Percentiles rank a stretch among this genome's conserved stretches.
Conservation (phyloP, 495 filamentous ascomycete genomes). For the Ascodesmis nigricans region DNA sequence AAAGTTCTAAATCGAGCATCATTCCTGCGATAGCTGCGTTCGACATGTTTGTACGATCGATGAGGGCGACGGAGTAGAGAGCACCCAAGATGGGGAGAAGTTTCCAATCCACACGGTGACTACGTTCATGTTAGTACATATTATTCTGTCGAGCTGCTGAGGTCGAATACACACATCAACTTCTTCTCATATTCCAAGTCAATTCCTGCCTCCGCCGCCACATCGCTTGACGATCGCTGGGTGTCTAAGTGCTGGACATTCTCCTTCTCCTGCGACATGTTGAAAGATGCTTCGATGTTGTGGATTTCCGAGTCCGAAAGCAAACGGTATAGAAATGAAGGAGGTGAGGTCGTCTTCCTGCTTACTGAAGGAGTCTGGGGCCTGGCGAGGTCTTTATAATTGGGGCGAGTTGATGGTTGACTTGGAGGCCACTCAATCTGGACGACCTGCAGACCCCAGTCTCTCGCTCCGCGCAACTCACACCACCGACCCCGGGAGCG, state of each 20-base stretch:
- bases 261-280: too few relatives aligned
- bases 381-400: too few relatives aligned
- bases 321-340: too few relatives aligned
- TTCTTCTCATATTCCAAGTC: conserved; percentile 17
- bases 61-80: conserved; percentile 15
- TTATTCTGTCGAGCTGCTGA: conserved; percentile 1
- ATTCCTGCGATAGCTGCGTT: conserved; percentile 37
- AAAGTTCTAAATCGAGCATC: conserved; percentile 25
- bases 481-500: too few relatives aligned
- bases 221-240: not conserved
- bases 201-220: conserved; percentile 10
- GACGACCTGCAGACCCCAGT: too few relatives aligned
- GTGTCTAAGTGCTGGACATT: conserved; percentile 1
- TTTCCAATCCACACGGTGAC: conserved; percentile 15
- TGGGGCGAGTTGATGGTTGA: too few relatives aligned
- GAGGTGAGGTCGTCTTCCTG: too few relatives aligned
- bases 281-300: too few relatives aligned
- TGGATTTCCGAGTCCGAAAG: too few relatives aligned
- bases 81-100: conserved; percentile 17
- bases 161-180: conserved; percentile 11
- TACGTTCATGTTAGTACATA: not conserved
- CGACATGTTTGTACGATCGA: conserved; percentile 25
- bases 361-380: too few relatives aligned
- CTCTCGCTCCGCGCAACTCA: too few relatives aligned
- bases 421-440: too few relatives aligned